Conservation (phyloP, 176 grass and related monocot genomes). For the Lolium rigidum region DNA sequence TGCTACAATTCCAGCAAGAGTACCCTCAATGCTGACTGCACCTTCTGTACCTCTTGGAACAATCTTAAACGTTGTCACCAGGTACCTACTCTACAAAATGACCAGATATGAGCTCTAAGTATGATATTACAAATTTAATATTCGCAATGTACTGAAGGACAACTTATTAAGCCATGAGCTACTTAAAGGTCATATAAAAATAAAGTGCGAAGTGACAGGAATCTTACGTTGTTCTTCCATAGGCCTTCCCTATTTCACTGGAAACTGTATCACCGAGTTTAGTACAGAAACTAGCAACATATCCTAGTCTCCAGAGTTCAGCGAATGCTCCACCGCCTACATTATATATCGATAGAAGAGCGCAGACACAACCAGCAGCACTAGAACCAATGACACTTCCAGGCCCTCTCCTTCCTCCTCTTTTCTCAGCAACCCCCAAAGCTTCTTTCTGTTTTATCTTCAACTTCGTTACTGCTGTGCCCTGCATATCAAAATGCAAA, state of each 20-base stretch:
- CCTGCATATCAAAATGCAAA: constrained; percentile 60
- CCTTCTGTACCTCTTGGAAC: constrained; percentile 92
- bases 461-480: constrained; percentile 82
- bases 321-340: constrained; percentile 56
- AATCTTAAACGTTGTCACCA: constrained; percentile 89
- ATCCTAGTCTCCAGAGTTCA: constrained; percentile 80
- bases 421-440: constrained; percentile 85
- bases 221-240: constrained; percentile 85
- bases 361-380: constrained; percentile 73
- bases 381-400: constrained; percentile 90
- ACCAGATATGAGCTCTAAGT: constrained; percentile 30
- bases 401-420: constrained; percentile 89
- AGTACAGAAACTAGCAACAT: constrained; percentile 93
- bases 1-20: constrained; percentile 79
- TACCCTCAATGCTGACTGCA: constrained; percentile 89
- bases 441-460: constrained; percentile 96
- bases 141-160: background rate
- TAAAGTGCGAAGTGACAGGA: constrained; percentile 25
- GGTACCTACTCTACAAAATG: constrained; percentile 79
- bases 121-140: background rate
- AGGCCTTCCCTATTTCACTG: constrained; percentile 96
- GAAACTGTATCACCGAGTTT: constrained; percentile 94
- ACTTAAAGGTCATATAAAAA: background rate
- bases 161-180: constrained; percentile 13
- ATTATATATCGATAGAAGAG: constrained; percentile 74